Evolutionary conservation across 2,329 filamentous ascomycete species (phyloP).

Genomic region (Didymella lethalis): DNA sequence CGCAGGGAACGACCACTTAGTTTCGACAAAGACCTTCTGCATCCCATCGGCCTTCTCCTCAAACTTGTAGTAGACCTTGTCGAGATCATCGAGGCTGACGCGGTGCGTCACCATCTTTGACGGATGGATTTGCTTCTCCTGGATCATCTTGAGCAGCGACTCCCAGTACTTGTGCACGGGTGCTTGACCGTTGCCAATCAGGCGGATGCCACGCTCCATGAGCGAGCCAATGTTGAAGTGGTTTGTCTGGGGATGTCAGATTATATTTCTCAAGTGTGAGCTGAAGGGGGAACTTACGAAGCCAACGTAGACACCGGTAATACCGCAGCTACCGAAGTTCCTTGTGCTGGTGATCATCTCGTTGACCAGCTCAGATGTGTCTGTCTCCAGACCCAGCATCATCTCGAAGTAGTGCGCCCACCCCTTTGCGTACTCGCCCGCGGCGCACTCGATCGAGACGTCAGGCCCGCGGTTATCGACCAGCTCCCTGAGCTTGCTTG

Average conservation of each 20-base stretch:
- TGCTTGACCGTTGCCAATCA: slow-evolving; percentile 73
- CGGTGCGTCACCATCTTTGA: slow-evolving; percentile 83
- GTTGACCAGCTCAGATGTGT: slow-evolving; percentile 81
- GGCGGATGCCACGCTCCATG: slow-evolving; percentile 85
- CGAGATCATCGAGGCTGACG: slow-evolving; percentile 61
- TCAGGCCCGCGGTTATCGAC: slow-evolving; percentile 75
- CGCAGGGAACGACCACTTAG: slow-evolving; percentile 63
- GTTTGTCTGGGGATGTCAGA: slow-evolving; percentile 64
- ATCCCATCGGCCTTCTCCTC: slow-evolving; percentile 76
- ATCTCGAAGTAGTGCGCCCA: slow-evolving; percentile 69
- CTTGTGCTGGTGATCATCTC: slow-evolving; percentile 79
- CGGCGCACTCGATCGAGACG: slow-evolving; percentile 73
- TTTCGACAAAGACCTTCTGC: slow-evolving; percentile 80
- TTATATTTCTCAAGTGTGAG: background rate
- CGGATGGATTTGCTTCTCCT: slow-evolving; percentile 74
- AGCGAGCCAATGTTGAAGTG: slow-evolving; percentile 84
- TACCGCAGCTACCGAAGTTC: slow-evolving; percentile 75
- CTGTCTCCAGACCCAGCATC: slow-evolving; percentile 76
- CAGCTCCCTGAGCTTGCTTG: slow-evolving; percentile 75
- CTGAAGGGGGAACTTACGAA: slow-evolving; percentile 56
- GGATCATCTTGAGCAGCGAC: slow-evolving; percentile 73
- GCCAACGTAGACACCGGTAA: slow-evolving; percentile 75
- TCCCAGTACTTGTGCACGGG: slow-evolving; percentile 88
- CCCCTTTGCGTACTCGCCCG: slow-evolving; percentile 69
- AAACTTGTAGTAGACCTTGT: slow-evolving; percentile 65